Evolutionary conservation across 208 protist species (phyloP).

Genomic region (Phytomonas sp.): DNA sequence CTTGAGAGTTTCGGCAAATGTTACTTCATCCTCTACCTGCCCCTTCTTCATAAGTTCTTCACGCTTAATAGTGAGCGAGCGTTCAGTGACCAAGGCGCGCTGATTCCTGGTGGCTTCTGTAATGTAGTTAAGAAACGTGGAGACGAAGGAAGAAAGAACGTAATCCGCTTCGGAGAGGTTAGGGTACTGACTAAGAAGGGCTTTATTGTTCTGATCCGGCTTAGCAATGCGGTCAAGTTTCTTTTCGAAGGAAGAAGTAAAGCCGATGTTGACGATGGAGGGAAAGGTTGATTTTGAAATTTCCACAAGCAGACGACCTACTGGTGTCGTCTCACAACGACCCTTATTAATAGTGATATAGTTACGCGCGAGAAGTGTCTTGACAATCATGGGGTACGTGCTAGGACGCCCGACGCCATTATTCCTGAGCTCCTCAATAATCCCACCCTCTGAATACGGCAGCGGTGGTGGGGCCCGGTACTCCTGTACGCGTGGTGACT

Average conservation of each 20-base stretch:
- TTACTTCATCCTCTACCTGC: constrained; percentile 15
- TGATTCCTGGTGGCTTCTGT: constrained; percentile 70
- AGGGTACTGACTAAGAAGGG: constrained; percentile 15
- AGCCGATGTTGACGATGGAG: constrained; percentile 87
- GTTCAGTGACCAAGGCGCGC: constrained; percentile 54
- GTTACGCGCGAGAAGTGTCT: constrained; percentile 74
- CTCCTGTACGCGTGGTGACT: constrained; percentile 36
- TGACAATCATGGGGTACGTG: constrained; percentile 89
- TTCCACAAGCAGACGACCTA: constrained; percentile 66
- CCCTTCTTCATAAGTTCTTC: constrained; percentile 19
- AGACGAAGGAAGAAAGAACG: constrained; percentile 79
- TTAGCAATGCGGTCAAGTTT: constrained; percentile 84
- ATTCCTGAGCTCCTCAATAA: constrained; percentile 85
- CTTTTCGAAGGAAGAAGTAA: constrained; percentile 83
- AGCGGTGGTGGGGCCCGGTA: constrained; percentile 52
- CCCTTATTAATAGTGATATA: constrained; percentile 82
- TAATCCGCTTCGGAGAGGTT: constrained; percentile 63
- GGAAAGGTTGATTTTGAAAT: constrained; percentile 71
- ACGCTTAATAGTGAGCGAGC: constrained; percentile 50
- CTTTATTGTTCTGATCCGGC: constrained; percentile 20
- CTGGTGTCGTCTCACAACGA: constrained; percentile 70
- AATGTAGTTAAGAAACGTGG: constrained; percentile 81
- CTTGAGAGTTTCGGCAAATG: constrained; percentile 29
- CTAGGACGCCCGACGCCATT: constrained; percentile 83
- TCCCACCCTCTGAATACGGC: constrained; percentile 69